Evolutionary conservation across 1,284 basidiomycete species (phyloP), one percentile per base, ranked within the genome.

Genomic region (Ceratobasidium sp.): DNA sequence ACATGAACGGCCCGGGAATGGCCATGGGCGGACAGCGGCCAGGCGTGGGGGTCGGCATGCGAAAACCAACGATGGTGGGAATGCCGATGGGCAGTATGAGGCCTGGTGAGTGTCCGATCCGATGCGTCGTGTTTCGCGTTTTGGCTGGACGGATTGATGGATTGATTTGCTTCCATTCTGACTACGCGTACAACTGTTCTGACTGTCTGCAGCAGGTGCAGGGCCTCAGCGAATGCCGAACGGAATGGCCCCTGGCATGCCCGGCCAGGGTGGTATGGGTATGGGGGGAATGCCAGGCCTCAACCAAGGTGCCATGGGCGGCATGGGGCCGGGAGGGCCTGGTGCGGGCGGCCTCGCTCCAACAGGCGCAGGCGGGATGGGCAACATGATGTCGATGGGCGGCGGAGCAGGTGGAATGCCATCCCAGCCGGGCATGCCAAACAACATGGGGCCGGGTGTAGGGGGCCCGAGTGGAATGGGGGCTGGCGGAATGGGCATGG

Each of bases 51-150:
- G 42, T 53, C n/a, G 4, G 17, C 6, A 43, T 13, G 35, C 60
- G 47, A 52, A 47, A 38, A 45, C 47, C 35, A 31, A 17, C 12
- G 35, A 50, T 25, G 32, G 38, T 49, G 32, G 49, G 10, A 40
- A 65, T 65, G 60, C 22, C 22, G 10, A 65, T 65, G 60, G 60
- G 45, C 6, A 27, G 31, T n/a, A 31, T 62, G 45, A 22, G 60
- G 25, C 60, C 47, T 32, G 56, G 60, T 65, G 60, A 65, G 60
- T 47, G 10, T 12, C 7, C n/a, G 10, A 20, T 40, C 38, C 10
- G 38, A 40, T 40, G n/a, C n/a, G n/a, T n/a, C n/a, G n/a, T n/a
- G n/a, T n/a, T n/a, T n/a, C n/a, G n/a, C n/a, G n/a, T n/a, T n/a
- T n/a, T n/a, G n/a, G n/a, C n/a, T n/a, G n/a, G n/a, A n/a, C n/a